Percentiles rank a stretch among this genome's conserved stretches.
These are phyloP conservation scores for Suillus plorans DNA, from an alignment of 768 basidiomycete genomes.

Conservation along the genomic window DNA sequence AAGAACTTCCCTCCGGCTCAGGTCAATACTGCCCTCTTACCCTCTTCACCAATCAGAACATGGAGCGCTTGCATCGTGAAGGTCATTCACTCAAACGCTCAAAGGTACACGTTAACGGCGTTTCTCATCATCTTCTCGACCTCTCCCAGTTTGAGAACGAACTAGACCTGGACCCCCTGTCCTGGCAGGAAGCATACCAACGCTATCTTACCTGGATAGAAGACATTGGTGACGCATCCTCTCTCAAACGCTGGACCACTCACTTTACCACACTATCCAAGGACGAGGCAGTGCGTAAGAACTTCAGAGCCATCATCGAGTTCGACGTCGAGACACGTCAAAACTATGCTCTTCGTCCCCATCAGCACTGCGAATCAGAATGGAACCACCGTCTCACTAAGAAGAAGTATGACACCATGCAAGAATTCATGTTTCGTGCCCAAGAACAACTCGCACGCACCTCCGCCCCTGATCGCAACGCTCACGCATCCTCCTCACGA, in stretches of 20 bases:
- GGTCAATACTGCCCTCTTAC: background rate
- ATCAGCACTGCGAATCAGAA: no score
- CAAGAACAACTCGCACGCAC: no score
- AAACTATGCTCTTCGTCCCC: no score
- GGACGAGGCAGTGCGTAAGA: background rate
- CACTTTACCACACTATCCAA: background rate
- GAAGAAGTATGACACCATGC: no score
- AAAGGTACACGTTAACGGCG: background rate
- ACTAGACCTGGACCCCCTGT: fast-evolving
- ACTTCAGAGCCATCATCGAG: background rate
- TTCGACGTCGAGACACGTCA: background rate
- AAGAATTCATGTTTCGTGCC: no score
- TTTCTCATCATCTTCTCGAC: background rate
- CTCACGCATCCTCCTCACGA: no score
- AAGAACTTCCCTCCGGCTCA: background rate
- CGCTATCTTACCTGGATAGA: background rate
- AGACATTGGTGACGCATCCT: fast-evolving
- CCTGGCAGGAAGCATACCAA: background rate
- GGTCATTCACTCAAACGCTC: background rate
- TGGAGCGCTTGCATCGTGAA: background rate
- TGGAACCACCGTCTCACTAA: no score
- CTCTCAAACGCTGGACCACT: background rate
- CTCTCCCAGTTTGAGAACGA: background rate
- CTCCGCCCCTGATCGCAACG: no score
- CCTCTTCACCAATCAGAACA: background rate